phyloP scores from a whole-genome alignment of 2,329 filamentous ascomycete species.

The Talaromyces sp. region DNA sequence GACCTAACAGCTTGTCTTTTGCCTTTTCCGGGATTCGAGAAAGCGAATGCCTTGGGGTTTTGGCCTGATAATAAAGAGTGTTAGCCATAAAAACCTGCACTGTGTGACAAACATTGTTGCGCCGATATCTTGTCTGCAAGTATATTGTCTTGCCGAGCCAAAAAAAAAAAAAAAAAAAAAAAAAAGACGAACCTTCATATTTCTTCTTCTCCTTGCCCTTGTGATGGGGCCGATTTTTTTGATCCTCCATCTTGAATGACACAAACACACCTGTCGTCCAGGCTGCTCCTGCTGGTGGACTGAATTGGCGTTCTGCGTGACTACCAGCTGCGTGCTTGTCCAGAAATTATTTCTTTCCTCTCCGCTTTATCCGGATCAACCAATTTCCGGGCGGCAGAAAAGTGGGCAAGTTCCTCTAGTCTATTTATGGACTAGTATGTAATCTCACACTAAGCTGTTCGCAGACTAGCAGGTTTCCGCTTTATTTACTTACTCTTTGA shows the following conservation, averaged over 20 bases:
- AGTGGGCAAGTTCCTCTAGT: neutral
- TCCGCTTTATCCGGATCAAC: conserved; percentile 12
- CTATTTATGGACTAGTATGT: neutral
- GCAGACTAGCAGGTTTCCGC: neutral
- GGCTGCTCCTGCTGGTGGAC: conserved; percentile 7
- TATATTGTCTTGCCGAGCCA: neutral
- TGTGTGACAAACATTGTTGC: neutral
- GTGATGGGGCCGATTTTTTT: conserved; percentile 79
- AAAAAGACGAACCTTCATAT: conserved; percentile 48
- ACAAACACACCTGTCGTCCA: conserved; percentile 5
- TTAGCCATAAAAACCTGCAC: neutral
- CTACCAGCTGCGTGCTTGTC: neutral
- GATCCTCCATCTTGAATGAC: conserved; percentile 64
- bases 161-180: neutral
- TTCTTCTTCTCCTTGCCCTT: conserved; percentile 87
- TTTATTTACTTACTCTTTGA: neutral
- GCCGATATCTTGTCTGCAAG: neutral
- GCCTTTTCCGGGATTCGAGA: conserved; percentile 73
- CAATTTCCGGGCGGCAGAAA: conserved; percentile 1
- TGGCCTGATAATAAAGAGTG: conserved; percentile 44
- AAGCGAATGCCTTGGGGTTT: conserved; percentile 89
- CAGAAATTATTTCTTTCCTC: conserved; percentile 12
- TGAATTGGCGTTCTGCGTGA: neutral
- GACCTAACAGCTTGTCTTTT: conserved; percentile 59
- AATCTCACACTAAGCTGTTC: neutral